A percentile compares a stretch with the other conserved stretches of the same genome.
phyloP scores from a whole-genome alignment of 805 yeast species.

The Yamadazyma laniorum region DNA sequence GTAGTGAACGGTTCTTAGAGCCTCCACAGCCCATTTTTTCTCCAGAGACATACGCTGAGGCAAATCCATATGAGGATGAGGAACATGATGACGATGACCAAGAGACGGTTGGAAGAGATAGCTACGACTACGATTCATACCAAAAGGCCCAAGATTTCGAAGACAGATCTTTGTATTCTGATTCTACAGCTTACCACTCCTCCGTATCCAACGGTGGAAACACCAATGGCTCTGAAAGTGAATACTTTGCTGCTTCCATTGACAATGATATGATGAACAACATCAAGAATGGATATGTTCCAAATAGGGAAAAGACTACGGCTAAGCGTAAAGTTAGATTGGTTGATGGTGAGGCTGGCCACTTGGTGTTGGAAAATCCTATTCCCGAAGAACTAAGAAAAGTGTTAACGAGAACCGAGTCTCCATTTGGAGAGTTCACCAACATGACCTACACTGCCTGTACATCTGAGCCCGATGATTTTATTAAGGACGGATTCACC shows the following conservation, averaged over 20 bases:
- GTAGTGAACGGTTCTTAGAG: constrained; percentile 52
- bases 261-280: constrained; percentile 49
- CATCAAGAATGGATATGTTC: constrained; percentile 40
- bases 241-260: constrained; percentile 44
- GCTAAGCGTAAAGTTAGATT: constrained; percentile 73
- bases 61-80: constrained; percentile 34
- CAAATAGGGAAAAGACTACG: constrained; percentile 65
- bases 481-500: constrained; percentile 75
- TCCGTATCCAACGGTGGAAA: constrained; percentile 22
- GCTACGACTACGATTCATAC: constrained; percentile 35
- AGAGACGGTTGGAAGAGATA: constrained; percentile 15
- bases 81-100: constrained; percentile 14
- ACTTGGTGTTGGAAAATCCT: constrained; percentile 89
- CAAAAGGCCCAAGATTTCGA: constrained; percentile 34
- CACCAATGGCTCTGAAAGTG: constrained; percentile 18
- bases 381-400: constrained; percentile 85
- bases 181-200: constrained; percentile 34
- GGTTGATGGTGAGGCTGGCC: constrained; percentile 61
- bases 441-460: constrained; percentile 98
- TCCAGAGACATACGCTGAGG: constrained; percentile 62
- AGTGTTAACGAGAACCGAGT: constrained; percentile 80
- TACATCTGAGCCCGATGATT: constrained; percentile 89
- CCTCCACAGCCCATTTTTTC: constrained; percentile 68
- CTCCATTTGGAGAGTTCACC: constrained; percentile 80
- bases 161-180: constrained; percentile 35